A percentile compares a stretch with the other conserved stretches of the same genome.
Conservation (phyloP, 2,329 filamentous ascomycete genomes). For the Claviceps quebecensis region DNA sequence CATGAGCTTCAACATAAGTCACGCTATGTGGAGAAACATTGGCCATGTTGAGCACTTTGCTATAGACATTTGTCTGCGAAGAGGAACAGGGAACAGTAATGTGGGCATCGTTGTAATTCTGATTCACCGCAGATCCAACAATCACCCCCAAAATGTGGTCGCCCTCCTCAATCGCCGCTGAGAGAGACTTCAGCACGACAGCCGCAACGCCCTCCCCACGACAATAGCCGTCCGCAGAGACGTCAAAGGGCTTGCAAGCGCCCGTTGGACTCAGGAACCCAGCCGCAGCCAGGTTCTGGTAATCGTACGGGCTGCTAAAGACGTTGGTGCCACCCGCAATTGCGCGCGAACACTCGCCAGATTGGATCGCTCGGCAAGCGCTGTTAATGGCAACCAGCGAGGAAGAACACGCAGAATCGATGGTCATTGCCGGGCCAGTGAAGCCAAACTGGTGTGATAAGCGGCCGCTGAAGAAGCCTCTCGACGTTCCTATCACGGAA, state of each 20-base stretch:
- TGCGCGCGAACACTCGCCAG: conserved; percentile 45
- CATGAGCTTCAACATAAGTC: conserved; percentile 54
- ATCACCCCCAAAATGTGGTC: conserved; percentile 65
- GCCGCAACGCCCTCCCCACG: conserved; percentile 63
- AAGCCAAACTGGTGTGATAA: conserved; percentile 5
- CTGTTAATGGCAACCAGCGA: conserved; percentile 3
- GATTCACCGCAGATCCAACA: conserved; percentile 61
- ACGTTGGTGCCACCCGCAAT: conserved; percentile 51
- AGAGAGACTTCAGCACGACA: conserved; percentile 62
- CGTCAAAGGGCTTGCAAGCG: conserved; percentile 6
- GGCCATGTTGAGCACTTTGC: neutral
- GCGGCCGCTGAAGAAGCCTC: conserved; percentile 3
- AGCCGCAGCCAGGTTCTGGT: conserved; percentile 11
- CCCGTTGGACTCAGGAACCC: conserved; percentile 27
- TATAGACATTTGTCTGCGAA: conserved; percentile 55
- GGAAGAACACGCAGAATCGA: conserved; percentile 6
- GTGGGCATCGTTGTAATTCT: conserved; percentile 67
- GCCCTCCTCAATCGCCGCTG: conserved; percentile 61
- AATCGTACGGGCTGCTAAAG: conserved; percentile 6
- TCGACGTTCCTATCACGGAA: neutral
- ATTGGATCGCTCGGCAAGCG: conserved; percentile 3
- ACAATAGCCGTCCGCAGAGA: conserved; percentile 62
- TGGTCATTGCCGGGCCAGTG: conserved; percentile 1
- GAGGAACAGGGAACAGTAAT: conserved; percentile 70
- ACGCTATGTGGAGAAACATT: neutral